Evolutionary conservation across 179 eudicot genomes (phyloP).

Genomic region (Camellia oleifera): DNA sequence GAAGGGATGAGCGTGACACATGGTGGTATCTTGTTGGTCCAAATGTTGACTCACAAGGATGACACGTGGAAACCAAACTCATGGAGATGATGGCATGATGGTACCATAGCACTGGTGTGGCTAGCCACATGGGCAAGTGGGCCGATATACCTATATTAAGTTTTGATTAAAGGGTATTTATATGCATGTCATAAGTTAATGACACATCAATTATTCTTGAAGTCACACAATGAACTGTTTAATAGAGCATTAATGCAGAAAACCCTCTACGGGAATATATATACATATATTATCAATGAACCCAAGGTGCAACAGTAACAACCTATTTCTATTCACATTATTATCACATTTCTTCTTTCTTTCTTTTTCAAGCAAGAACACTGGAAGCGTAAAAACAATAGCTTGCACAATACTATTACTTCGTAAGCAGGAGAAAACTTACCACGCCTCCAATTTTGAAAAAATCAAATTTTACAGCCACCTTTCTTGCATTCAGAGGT

Average conservation of each 20-base stretch:
- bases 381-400: neutral
- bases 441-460: constrained; percentile 89
- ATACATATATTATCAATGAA: neutral
- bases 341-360: neutral
- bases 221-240: neutral
- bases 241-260: neutral
- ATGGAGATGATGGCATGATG: neutral
- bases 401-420: neutral
- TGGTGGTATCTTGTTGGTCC: neutral
- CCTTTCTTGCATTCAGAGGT: constrained; percentile 80
- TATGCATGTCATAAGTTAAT: neutral
- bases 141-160: neutral
- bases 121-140: neutral
- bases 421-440: constrained; percentile 23
- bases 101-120: neutral
- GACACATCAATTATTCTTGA: neutral
- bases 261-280: neutral
- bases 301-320: neutral
- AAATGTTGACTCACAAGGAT: neutral
- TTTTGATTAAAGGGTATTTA: neutral
- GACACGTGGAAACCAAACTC: neutral
- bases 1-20: neutral
- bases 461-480: constrained; percentile 83
- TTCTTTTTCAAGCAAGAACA: neutral
- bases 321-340: neutral